phyloP scores from a whole-genome alignment of 2,329 filamentous ascomycete species.

The Phoma sp. region DNA sequence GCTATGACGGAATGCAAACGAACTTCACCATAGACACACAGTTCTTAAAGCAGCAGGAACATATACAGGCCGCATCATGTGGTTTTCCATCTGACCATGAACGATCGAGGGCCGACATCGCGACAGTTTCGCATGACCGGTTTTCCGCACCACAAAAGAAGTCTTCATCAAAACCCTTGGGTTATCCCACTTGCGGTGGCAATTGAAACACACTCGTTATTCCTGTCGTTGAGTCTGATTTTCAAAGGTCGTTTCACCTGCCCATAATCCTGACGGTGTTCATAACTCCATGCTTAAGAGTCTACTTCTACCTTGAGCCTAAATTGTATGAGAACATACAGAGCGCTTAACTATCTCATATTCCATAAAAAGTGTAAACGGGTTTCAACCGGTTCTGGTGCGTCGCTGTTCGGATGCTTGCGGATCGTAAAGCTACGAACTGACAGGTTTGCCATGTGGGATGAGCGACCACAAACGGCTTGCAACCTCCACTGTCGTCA shows the following conservation, averaged over 20 bases:
- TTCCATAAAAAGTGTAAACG: no score
- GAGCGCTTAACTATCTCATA: no score
- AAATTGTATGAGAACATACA: no score
- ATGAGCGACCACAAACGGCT: constrained; percentile 3
- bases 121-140: background rate
- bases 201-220: constrained; percentile 10
- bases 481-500: constrained; percentile 18
- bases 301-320: no score
- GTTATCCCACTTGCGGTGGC: background rate
- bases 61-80: background rate
- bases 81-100: background rate
- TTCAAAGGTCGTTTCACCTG: background rate
- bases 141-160: background rate
- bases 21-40: background rate
- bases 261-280: background rate
- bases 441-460: background rate
- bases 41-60: constrained; percentile 2
- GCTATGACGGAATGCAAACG: background rate
- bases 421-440: background rate
- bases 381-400: no score
- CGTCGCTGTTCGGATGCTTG: background rate
- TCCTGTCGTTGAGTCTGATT: background rate
- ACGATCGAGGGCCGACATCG: background rate
- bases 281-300: no score
- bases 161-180: background rate